Percentiles rank a stretch among this genome's conserved stretches.
Evolutionary conservation across 345 rosid species (phyloP).

Genomic region (Eucalyptus camaldulensis): DNA sequence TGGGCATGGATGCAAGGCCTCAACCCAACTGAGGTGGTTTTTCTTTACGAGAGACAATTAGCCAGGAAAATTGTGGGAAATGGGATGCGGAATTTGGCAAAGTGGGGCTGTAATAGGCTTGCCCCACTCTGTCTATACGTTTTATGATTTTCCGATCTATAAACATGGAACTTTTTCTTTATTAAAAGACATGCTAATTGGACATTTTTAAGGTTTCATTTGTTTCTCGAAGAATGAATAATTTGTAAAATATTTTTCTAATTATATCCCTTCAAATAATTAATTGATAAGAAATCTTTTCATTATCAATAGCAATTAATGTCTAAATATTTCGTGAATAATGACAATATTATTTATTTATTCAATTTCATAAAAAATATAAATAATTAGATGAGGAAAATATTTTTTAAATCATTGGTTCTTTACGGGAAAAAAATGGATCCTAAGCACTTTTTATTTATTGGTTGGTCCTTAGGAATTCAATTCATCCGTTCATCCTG

Average conservation of each 20-base stretch:
- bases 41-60: neutral
- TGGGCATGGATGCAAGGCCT: neutral
- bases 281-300: too few relatives aligned
- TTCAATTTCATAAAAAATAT: too few relatives aligned
- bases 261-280: too few relatives aligned
- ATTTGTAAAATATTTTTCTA: too few relatives aligned
- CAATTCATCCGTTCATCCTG: neutral
- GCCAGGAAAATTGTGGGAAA: neutral
- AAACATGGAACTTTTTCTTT: neutral
- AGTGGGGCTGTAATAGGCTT: neutral
- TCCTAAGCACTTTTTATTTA: too few relatives aligned
- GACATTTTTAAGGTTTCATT: too few relatives aligned
- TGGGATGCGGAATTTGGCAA: neutral
- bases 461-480: neutral
- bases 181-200: neutral
- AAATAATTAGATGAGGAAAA: too few relatives aligned
- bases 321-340: too few relatives aligned
- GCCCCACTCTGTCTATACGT: rapidly evolving
- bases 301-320: neutral
- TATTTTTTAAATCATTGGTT: too few relatives aligned
- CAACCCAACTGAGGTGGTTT: neutral
- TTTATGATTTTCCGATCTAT: neutral
- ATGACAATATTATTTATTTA: too few relatives aligned
- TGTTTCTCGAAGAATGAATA: too few relatives aligned
- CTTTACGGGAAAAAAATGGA: too few relatives aligned